Percentiles rank a stretch among this genome's conserved stretches.
These are phyloP conservation scores for Epichloe baconii DNA, from an alignment of 2,329 filamentous ascomycete species.

Conservation along the genomic window DNA sequence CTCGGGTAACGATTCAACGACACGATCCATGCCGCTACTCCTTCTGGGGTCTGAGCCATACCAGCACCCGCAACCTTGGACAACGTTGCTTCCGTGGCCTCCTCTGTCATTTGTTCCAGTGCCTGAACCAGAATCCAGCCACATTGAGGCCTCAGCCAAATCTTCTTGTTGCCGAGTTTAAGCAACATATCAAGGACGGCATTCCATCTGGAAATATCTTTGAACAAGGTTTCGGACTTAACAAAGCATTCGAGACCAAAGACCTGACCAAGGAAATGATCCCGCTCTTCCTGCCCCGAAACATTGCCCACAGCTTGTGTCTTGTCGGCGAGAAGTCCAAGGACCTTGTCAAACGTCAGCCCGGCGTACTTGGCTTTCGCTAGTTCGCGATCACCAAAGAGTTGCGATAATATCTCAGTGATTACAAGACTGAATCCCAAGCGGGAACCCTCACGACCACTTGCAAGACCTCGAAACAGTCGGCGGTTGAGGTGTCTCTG, in stretches of 20 bases:
- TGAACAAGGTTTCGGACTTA: conserved; percentile 60
- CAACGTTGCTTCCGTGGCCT: conserved; percentile 49
- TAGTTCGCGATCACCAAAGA: conserved; percentile 42
- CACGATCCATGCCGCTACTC: conserved; percentile 76
- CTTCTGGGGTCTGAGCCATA: conserved; percentile 71
- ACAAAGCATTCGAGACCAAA: conserved; percentile 83
- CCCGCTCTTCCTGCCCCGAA: conserved; percentile 64
- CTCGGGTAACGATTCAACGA: conserved; percentile 51
- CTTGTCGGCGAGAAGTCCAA: conserved; percentile 41
- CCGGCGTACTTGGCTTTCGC: conserved; percentile 34
- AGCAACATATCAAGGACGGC: conserved; percentile 61
- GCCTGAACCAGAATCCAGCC: conserved; percentile 69
- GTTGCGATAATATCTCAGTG: conserved; percentile 62
- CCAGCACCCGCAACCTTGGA: conserved; percentile 49
- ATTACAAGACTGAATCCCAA: conserved; percentile 83
- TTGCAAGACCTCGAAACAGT: conserved; percentile 78
- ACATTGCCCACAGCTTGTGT: conserved; percentile 40
- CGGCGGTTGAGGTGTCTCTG: conserved; percentile 49
- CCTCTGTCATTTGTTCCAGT: conserved; percentile 46
- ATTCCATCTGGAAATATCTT: conserved; percentile 45
- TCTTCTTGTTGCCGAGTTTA: conserved; percentile 64
- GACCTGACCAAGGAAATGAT: conserved; percentile 71
- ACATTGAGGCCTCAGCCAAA: conserved; percentile 82
- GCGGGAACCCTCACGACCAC: conserved; percentile 75
- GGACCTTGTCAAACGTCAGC: conserved; percentile 41